Base-by-base conservation (phyloP, 495 filamentous ascomycete genomes). In the Daldinia vernicosa region DNA sequence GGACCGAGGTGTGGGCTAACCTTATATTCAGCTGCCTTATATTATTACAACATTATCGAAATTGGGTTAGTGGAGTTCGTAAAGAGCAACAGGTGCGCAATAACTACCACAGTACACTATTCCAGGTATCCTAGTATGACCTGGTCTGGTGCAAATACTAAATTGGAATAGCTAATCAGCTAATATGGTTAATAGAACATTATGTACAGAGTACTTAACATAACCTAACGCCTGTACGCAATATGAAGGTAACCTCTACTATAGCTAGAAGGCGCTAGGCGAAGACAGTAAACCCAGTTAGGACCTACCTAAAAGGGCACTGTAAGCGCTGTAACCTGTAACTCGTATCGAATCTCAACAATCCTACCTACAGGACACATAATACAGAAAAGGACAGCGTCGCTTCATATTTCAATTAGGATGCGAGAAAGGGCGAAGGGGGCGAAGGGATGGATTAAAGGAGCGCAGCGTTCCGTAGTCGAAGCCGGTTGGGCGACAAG, bases 21-120 rank as follows among this genome's bases (percentile, higher is more conserved):
- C 70, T 69, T 73, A 63, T 61, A 60, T 60, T 60, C n/a, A n/a
- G n/a, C n/a, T n/a, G n/a, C 70, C 70, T 69, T 73, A 63, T 61
- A 60, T 60, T 60, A 60, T 59, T 63, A 63, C 45, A 30, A 40
- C 27, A 57, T 39, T 52, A 40, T 52, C 56, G 43, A 17, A 40
- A 65, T 57, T 43, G 30, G 60, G 33, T 57, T 72, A 72, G 59
- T 56, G 50, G 19, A 61, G 45, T 67, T 66, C 32, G 45, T 58
- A 69, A 53, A 60, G 51, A 65, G 60, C 32, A 64, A 60, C 24
- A 60, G 43, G 9, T 47, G 43, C 43, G 17, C 43, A 7, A 19
- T 47, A 47, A 8, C 17, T 47, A 47, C 43, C 19, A 11, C 19
- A 11, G 17, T 57, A 57, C n/a, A 12, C n/a, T 35, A 63, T 43